Base-by-base conservation (phyloP, 176 grass and related monocot species). In the Cenchrus purpureus region DNA sequence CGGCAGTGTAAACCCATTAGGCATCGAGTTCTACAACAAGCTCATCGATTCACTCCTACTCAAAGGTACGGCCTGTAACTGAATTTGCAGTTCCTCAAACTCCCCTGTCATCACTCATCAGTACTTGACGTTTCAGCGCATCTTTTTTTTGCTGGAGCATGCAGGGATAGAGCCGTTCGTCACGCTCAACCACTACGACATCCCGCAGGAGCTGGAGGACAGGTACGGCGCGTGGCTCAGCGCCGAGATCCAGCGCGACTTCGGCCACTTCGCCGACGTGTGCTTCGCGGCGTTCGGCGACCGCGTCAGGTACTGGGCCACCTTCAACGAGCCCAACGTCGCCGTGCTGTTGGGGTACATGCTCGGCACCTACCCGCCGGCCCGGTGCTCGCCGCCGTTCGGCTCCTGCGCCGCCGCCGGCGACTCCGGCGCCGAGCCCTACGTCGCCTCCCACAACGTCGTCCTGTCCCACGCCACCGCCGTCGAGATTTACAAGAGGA, bases 111-210 rank as follows among this genome's bases (percentile, higher is more conserved):
- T 6, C 54, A 76, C 20, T 58, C 45, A 46, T 6, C 54, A 76
- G 40, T 6, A 44, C 9, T 1, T 55, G 12, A 14, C 71, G 59
- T 74, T 82, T 78, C 12, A 37, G 0, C 17, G 8, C 45, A 9
- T 4, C 3, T 40, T 4, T 50, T 45, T 74, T 61, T 22, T 43
- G 56, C 28, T 77, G 40, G 67, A 68, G 32, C 73, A 92, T 90
- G 87, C 73, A 92, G 93, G 87, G 49, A 92, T 95, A 62, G 82
- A 95, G 63, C 93, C 93, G 32, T 95, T 95, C 90, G 90, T 95
- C 20, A 92, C 93, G 15, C 56, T 95, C 52, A 89, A 17, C 52
- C 93, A 92, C 82, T 89, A 84, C 22, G 93, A 95, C 52, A 59
- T 92, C 57, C 88, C 93, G 6, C 90, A 92, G 59, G 88, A 91